Percentiles rank a stretch among this genome's conserved stretches.
phyloP scores from a whole-genome alignment of 208 protist genomes.

The Sergeia podlipaevii region DNA sequence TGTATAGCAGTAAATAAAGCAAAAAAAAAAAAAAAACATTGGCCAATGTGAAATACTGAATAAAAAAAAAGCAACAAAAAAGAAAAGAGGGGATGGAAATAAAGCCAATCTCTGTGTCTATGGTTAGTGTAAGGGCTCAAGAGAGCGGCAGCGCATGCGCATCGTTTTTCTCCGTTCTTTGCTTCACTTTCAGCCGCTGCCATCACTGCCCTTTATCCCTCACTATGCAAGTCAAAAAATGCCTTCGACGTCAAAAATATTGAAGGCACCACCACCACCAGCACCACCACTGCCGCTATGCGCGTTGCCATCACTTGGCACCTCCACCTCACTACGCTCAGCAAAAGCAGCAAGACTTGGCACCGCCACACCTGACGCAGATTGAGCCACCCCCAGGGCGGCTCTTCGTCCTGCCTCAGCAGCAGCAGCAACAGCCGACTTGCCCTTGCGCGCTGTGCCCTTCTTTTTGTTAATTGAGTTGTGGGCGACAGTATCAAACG shows the following conservation, averaged over 20 bases:
- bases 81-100: neutral
- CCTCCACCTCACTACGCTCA: conserved; percentile 1
- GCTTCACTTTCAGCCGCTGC: neutral
- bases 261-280: conserved; percentile 14
- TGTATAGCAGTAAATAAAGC: neutral
- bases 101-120: too few relatives aligned
- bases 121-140: neutral
- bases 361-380: too few relatives aligned
- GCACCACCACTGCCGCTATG: too few relatives aligned
- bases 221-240: conserved; percentile 34
- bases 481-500: conserved; percentile 47
- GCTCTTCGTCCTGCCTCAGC: too few relatives aligned
- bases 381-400: too few relatives aligned
- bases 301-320: neutral
- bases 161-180: conserved; percentile 3
- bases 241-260: conserved; percentile 75
- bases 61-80: conserved; percentile 3
- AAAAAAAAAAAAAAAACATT: neutral
- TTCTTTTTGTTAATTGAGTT: conserved; percentile 26
- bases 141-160: neutral
- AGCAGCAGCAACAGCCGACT: too few relatives aligned
- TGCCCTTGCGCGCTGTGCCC: too few relatives aligned
- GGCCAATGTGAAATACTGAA: neutral
- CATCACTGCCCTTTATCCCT: neutral
- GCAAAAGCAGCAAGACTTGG: too few relatives aligned